A percentile compares a stretch with the other conserved stretches of the same genome.
Conservation (phyloP, 148 eudicot species). For the Vaccinium darrowii region DNA sequence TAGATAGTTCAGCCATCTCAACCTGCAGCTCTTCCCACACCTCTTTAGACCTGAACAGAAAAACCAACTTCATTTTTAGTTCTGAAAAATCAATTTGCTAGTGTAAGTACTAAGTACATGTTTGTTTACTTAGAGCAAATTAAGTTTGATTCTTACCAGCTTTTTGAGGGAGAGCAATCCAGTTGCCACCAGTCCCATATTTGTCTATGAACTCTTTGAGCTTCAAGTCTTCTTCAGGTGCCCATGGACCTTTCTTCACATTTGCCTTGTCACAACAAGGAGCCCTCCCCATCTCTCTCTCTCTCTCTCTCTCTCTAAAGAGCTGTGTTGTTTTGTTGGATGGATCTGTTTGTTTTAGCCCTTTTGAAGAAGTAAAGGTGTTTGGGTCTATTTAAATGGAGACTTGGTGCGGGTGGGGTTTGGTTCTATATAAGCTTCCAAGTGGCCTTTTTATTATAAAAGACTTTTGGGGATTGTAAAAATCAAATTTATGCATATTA, state of each 20-base stretch:
- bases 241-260: slow-evolving; percentile 32
- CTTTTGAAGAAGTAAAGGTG: background rate
- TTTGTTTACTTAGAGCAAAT: background rate
- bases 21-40: slow-evolving; percentile 30
- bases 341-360: background rate
- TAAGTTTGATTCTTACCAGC: slow-evolving; percentile 16
- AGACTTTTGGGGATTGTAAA: background rate
- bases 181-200: slow-evolving; percentile 27
- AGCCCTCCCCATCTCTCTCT: slow-evolving; percentile 29
- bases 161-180: slow-evolving; percentile 33
- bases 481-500: background rate
- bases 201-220: slow-evolving; percentile 29
- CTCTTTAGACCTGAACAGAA: slow-evolving; percentile 21
- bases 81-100: background rate
- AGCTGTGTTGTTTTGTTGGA: background rate
- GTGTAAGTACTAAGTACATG: background rate
- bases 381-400: background rate
- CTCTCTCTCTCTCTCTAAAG: slow-evolving; percentile 13
- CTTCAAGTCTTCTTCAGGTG: slow-evolving; percentile 28
- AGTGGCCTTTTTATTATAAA: background rate
- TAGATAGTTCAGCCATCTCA: slow-evolving; percentile 32
- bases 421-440: background rate
- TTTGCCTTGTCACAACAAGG: slow-evolving; percentile 32
- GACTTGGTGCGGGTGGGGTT: background rate
- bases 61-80: background rate